These are phyloP conservation scores for Juglanconis juglandina DNA, from an alignment of 2,329 filamentous ascomycete species.

Conservation along the genomic window DNA sequence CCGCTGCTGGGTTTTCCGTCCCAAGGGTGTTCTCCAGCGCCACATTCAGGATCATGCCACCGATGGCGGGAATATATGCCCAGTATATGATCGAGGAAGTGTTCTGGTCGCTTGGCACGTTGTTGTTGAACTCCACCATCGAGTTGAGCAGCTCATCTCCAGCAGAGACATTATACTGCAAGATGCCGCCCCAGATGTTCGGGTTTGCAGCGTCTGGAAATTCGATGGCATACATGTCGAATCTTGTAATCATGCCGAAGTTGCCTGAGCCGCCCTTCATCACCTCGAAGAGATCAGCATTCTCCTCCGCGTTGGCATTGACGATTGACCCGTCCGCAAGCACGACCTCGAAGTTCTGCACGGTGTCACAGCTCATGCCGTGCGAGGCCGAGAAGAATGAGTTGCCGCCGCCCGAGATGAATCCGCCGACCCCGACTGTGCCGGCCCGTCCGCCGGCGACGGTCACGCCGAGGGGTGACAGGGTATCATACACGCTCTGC, in stretches of 20 bases:
- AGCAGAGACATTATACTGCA: conserved; percentile 1
- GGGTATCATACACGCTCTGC: conserved; percentile 25
- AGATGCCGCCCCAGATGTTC: conserved; percentile 10
- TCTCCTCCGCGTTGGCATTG: conserved; percentile 31
- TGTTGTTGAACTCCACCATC: conserved; percentile 8
- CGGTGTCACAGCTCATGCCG: conserved; percentile 46
- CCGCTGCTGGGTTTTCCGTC: conserved; percentile 27
- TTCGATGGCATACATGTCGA: conserved; percentile 23
- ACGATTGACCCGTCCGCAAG: conserved; percentile 43
- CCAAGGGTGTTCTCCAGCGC: conserved; percentile 31
- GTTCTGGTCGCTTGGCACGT: conserved; percentile 18
- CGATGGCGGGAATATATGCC: conserved; percentile 29
- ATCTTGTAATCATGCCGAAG: conserved; percentile 35
- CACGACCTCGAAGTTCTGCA: conserved; percentile 45
- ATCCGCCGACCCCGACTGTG: conserved; percentile 41
- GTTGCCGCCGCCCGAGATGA: conserved; percentile 46
- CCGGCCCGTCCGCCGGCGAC: conserved; percentile 40
- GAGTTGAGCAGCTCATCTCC: conserved; percentile 8
- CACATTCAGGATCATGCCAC: conserved; percentile 29
- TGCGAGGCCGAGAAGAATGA: conserved; percentile 43
- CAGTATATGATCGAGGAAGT: conserved; percentile 25
- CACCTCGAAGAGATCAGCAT: conserved; percentile 43
- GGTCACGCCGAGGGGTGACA: conserved; percentile 13
- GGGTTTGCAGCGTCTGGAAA: conserved; percentile 6
- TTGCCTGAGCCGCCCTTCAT: conserved; percentile 42